Conservation (phyloP, 305 asterid genomes). For the Salvia sclarea region DNA sequence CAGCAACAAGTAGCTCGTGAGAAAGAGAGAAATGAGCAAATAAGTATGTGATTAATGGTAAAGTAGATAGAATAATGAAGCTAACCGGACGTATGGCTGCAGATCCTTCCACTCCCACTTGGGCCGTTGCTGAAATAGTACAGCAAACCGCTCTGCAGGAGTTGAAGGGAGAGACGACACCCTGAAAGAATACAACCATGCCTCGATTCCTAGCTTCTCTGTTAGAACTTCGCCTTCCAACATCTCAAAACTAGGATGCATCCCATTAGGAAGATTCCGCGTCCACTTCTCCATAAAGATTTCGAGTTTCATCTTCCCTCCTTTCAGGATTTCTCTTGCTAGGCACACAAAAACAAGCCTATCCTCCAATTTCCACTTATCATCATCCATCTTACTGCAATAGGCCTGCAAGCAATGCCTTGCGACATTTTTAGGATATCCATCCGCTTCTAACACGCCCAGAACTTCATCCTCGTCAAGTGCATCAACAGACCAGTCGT, state of each 20-base stretch:
- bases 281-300: slow-evolving; percentile 71
- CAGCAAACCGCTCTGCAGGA: slow-evolving; percentile 68
- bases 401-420: slow-evolving; percentile 63
- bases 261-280: slow-evolving; percentile 62
- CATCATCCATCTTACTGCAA: slow-evolving; percentile 53
- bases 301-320: slow-evolving; percentile 68
- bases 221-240: slow-evolving; percentile 85
- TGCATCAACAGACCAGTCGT: slow-evolving; percentile 64
- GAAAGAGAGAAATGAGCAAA: background rate
- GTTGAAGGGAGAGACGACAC: slow-evolving; percentile 68
- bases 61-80: background rate
- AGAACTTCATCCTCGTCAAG: slow-evolving; percentile 71
- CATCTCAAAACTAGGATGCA: slow-evolving; percentile 58
- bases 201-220: slow-evolving; percentile 72
- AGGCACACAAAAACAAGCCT: slow-evolving; percentile 60
- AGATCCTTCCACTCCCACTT: slow-evolving; percentile 95
- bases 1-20: slow-evolving; percentile 15
- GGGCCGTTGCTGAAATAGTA: slow-evolving; percentile 58
- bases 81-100: slow-evolving; percentile 76
- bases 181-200: slow-evolving; percentile 65
- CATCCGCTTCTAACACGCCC: slow-evolving; percentile 59
- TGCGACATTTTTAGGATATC: slow-evolving; percentile 65
- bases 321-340: slow-evolving; percentile 67
- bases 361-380: slow-evolving; percentile 69
- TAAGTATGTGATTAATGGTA: slow-evolving; percentile 13